Conservation (phyloP, 1,139 yeast species). For the Starmera stellimalicola region DNA sequence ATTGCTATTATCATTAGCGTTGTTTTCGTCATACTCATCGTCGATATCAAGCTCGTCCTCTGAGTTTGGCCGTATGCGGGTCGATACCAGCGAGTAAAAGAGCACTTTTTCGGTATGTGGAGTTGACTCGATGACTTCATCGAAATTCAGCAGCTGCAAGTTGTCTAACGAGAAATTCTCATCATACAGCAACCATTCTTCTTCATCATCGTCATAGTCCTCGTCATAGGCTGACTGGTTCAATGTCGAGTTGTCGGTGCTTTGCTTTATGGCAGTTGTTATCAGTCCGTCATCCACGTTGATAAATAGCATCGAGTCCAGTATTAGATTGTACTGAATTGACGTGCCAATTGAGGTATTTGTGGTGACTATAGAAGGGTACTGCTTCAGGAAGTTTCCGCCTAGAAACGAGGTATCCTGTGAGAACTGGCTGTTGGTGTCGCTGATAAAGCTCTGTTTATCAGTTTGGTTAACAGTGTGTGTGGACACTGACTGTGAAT, state of each 20-base stretch:
- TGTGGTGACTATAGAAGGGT: slow-evolving; percentile 2
- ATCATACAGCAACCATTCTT: slow-evolving; percentile 31
- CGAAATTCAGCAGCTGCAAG: slow-evolving; percentile 24
- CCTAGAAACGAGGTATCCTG: not conserved
- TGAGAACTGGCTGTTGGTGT: not conserved
- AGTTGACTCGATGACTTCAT: slow-evolving; percentile 23
- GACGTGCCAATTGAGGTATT: slow-evolving; percentile 1
- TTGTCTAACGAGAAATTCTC: slow-evolving; percentile 26
- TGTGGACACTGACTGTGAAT: not conserved
- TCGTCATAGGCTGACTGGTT: not conserved
- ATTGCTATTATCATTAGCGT: slow-evolving; percentile 6
- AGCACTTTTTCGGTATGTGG: slow-evolving; percentile 23
- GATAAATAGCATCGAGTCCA: slow-evolving; percentile 14
- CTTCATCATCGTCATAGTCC: slow-evolving; percentile 13
- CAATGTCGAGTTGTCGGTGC: slow-evolving; percentile 3
- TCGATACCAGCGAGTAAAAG: slow-evolving; percentile 25
- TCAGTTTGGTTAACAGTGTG: not conserved
- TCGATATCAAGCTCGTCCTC: not conserved
- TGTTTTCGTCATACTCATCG: slow-evolving; percentile 5
- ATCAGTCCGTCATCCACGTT: slow-evolving; percentile 11
- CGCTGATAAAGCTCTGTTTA: not conserved
- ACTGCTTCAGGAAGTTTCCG: not conserved
- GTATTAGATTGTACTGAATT: slow-evolving; percentile 1
- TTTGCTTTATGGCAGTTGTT: slow-evolving; percentile 18
- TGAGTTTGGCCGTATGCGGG: slow-evolving; percentile 1